Evolutionary conservation across 176 grass and related monocot species (phyloP).

Genomic region (Oryza glumipatula): DNA sequence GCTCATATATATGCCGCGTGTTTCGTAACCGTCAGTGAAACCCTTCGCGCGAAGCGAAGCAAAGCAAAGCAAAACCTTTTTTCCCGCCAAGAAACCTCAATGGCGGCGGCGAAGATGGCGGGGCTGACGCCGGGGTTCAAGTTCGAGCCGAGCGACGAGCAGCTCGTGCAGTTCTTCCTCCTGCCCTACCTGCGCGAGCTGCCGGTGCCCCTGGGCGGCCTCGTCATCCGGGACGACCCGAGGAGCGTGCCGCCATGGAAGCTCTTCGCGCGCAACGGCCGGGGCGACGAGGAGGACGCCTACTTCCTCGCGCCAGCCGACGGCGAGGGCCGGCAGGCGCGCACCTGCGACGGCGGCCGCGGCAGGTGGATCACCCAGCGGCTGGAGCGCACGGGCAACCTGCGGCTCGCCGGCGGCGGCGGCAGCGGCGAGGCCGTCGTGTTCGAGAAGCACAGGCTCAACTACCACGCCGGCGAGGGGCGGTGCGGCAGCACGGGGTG

Average conservation of each 20-base stretch:
- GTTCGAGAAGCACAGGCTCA: background rate
- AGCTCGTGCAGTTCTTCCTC: background rate
- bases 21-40: too few species aligned
- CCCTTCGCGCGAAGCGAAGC: too few species aligned
- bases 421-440: too few species aligned
- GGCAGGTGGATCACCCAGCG: conserved; percentile 18
- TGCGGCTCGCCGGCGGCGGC: background rate
- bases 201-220: background rate
- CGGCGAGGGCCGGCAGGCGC: background rate
- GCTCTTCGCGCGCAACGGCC: conserved; percentile 14
- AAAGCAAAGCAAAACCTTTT: too few species aligned
- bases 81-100: background rate
- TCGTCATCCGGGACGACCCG: conserved; percentile 22
- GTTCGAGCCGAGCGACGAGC: background rate
- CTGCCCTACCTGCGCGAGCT: background rate
- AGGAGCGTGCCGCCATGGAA: conserved; percentile 3
- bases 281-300: background rate
- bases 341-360: background rate
- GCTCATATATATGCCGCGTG: too few species aligned
- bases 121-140: background rate
- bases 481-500: conserved; percentile 24
- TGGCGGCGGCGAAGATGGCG: background rate
- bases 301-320: conserved; percentile 4
- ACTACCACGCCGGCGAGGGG: background rate
- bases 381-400: background rate